Percentiles rank a stretch among this genome's conserved stretches.
Evolutionary conservation across 2,329 filamentous ascomycete species (phyloP).

Genomic region (Paecilomyces sp.): DNA sequence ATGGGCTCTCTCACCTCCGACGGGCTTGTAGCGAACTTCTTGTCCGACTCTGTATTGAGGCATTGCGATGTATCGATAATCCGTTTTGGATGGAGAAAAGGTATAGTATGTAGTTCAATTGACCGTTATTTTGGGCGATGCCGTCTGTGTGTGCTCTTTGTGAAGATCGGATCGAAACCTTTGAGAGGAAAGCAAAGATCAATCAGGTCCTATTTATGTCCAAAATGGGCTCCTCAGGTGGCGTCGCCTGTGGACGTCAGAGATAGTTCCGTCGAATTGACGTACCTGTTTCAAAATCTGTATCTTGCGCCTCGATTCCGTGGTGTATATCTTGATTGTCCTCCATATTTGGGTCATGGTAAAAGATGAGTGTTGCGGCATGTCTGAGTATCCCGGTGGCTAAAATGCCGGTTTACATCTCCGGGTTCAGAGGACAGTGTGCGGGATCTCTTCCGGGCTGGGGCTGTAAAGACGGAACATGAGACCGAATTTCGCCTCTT

Average conservation of each 20-base stretch:
- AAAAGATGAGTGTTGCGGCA: background rate
- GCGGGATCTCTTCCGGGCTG: background rate
- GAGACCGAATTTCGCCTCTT: background rate
- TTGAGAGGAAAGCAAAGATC: background rate
- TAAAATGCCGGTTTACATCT: background rate
- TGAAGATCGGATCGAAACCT: background rate
- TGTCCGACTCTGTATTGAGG: slow-evolving; percentile 25
- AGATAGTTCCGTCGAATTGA: background rate
- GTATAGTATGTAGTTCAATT: background rate
- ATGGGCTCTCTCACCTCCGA: slow-evolving; percentile 26
- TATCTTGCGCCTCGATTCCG: background rate
- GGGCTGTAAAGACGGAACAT: background rate
- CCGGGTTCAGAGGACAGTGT: background rate
- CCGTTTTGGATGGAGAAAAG: background rate
- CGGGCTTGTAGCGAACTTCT: slow-evolving; percentile 34
- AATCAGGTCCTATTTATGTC: slow-evolving; percentile 4
- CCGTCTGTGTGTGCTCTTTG: background rate
- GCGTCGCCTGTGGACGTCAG: background rate
- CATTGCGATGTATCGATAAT: slow-evolving; percentile 8
- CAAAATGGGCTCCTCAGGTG: background rate
- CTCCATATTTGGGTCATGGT: background rate
- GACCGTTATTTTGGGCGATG: too few species aligned
- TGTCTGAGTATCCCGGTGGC: background rate
- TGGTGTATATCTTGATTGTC: background rate
- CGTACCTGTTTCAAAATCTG: background rate